Evolutionary conservation across 495 filamentous ascomycete species (phyloP).

Genomic region (Hapsidospora chrysogenum): DNA sequence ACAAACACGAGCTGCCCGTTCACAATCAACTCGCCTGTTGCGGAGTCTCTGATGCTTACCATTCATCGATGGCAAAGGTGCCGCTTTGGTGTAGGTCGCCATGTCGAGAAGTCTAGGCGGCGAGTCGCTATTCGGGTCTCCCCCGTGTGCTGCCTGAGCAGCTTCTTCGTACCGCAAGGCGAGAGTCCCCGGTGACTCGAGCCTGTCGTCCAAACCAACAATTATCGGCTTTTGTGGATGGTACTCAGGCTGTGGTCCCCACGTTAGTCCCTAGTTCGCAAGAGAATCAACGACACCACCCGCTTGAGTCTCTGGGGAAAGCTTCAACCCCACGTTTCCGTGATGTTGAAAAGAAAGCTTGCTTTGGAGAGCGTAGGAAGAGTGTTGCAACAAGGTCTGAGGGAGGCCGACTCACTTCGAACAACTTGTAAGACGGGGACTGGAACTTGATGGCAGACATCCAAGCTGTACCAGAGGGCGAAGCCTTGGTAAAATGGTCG

Average conservation of each 20-base stretch:
- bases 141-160: constrained; percentile 24
- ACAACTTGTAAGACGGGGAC: constrained; percentile 31
- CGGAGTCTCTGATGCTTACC: constrained; percentile 21
- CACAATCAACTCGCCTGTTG: too few relatives aligned
- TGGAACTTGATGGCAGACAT: constrained; percentile 34
- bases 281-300: not conserved
- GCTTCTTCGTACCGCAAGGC: constrained; percentile 15
- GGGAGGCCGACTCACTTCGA: constrained; percentile 24
- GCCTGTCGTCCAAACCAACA: constrained; percentile 13
- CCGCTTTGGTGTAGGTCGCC: constrained; percentile 37
- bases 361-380: too few relatives aligned
- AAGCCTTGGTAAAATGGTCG: not conserved
- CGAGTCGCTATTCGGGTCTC: constrained; percentile 18
- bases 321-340: too few relatives aligned
- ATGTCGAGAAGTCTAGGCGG: constrained; percentile 24
- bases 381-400: not conserved
- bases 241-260: constrained; percentile 9
- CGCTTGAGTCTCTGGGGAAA: not conserved
- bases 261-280: too few relatives aligned
- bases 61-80: constrained; percentile 21
- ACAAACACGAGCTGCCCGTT: too few relatives aligned
- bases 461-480: constrained; percentile 9
- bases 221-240: constrained; percentile 12
- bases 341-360: too few relatives aligned
- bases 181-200: constrained; percentile 13